Evolutionary conservation across 257 asterid species (phyloP).

Genomic region (Ligustrum vulgare): DNA sequence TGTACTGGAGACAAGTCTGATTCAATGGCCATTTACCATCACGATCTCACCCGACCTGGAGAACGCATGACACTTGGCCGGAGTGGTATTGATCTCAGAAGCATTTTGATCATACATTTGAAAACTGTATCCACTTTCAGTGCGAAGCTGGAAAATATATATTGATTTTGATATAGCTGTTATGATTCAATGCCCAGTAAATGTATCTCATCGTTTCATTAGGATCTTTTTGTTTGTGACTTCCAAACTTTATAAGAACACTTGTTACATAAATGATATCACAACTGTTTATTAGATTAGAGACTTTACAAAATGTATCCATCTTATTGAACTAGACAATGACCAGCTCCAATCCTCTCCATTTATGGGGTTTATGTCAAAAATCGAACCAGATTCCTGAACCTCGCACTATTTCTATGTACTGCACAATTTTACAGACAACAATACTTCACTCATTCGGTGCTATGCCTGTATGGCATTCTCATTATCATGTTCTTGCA

Average conservation of each 20-base stretch:
- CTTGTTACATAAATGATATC: neutral
- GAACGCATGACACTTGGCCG: too few relatives aligned
- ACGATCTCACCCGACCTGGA: too few relatives aligned
- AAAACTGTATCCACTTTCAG: neutral
- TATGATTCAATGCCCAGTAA: neutral
- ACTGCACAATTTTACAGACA: constrained; percentile 32
- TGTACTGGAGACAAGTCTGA: too few relatives aligned
- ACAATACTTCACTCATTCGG: constrained; percentile 7
- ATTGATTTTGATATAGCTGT: neutral
- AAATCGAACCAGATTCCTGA: constrained; percentile 11
- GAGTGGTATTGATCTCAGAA: constrained; percentile 3
- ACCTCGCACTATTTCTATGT: constrained; percentile 4
- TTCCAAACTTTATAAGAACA: neutral
- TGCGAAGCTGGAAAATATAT: neutral
- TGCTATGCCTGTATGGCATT: constrained; percentile 17
- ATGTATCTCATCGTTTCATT: neutral
- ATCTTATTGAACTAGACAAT: neutral
- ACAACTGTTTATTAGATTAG: neutral
- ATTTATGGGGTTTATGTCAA: constrained; percentile 10
- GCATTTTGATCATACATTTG: constrained; percentile 17
- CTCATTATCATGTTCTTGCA: neutral
- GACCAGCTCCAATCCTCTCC: neutral
- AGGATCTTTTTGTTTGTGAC: neutral
- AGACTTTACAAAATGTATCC: neutral
- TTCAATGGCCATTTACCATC: too few relatives aligned